Evolutionary conservation across 1,284 basidiomycete genomes (phyloP).

Genomic region (Waitea zeae): DNA sequence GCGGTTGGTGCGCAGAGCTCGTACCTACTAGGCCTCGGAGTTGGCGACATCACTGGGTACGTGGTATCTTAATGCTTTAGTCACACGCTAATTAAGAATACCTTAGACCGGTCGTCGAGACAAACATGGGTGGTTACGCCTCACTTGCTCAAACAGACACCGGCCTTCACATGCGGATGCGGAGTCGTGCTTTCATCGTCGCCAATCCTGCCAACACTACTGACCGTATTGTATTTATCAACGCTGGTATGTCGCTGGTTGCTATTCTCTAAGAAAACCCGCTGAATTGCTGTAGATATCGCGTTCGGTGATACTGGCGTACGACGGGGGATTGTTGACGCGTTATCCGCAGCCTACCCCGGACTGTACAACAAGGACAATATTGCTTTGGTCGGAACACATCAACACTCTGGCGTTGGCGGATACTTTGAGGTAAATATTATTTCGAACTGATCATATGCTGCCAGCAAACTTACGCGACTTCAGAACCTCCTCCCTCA

Average conservation of each 20-base stretch:
- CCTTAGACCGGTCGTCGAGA: constrained; percentile 53
- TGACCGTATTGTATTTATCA: constrained; percentile 59
- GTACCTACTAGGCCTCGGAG: constrained; percentile 41
- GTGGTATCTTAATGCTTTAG: constrained; percentile 7
- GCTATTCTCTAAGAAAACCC: too few relatives aligned
- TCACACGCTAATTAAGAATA: constrained; percentile 2
- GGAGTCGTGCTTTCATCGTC: constrained; percentile 62
- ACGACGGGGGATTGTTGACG: constrained; percentile 47
- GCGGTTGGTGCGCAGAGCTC: constrained; percentile 6
- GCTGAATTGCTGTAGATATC: constrained; percentile 30
- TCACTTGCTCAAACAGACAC: constrained; percentile 51
- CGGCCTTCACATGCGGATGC: constrained; percentile 67
- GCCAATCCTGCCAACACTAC: constrained; percentile 37
- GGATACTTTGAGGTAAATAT: constrained; percentile 51
- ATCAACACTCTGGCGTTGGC: constrained; percentile 65
- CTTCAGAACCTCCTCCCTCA: constrained; percentile 48
- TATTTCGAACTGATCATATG: neutral
- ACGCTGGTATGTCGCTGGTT: constrained; percentile 33
- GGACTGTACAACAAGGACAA: constrained; percentile 54
- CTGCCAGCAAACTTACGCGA: neutral
- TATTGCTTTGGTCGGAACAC: constrained; percentile 64
- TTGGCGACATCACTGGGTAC: constrained; percentile 66
- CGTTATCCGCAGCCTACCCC: constrained; percentile 35
- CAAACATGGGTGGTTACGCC: constrained; percentile 74
- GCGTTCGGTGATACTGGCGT: constrained; percentile 70